Conservation (phyloP, 2,329 filamentous ascomycete species). For the Whalleya microplaca region DNA sequence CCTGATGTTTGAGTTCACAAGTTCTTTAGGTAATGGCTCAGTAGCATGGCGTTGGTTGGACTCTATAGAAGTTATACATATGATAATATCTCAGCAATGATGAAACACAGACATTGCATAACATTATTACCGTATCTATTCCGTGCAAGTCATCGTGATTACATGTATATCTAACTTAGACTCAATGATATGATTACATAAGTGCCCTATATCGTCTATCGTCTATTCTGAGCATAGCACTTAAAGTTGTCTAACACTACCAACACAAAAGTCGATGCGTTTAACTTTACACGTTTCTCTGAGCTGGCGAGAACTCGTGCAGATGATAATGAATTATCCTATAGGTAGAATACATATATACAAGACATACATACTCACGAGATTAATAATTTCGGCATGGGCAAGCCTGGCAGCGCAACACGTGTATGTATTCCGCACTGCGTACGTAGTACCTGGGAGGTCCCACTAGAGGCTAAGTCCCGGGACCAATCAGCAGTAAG, state of each 20-base stretch:
- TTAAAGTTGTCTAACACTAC: background rate
- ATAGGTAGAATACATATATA: too few relatives aligned
- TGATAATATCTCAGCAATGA: background rate
- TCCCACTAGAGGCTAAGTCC: constrained; percentile 14
- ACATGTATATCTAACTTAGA: background rate
- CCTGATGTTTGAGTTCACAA: constrained; percentile 16
- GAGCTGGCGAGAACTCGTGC: background rate
- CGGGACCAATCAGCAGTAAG: constrained; percentile 14
- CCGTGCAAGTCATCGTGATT: background rate
- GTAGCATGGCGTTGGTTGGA: constrained; percentile 13
- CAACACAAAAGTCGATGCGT: too few relatives aligned
- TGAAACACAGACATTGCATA: background rate
- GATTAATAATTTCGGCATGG: background rate
- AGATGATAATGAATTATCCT: background rate
- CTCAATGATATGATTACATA: background rate
- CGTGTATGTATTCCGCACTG: background rate
- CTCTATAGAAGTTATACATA: constrained; percentile 9
- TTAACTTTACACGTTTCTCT: background rate
- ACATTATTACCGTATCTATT: background rate
- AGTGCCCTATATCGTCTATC: background rate
- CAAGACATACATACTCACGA: background rate
- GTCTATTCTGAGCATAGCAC: background rate
- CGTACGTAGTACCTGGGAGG: background rate
- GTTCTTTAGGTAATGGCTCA: constrained; percentile 16
- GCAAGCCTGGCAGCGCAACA: background rate